Base-by-base conservation (phyloP, 2,329 filamentous ascomycete genomes). In the Fusarium secorum region DNA sequence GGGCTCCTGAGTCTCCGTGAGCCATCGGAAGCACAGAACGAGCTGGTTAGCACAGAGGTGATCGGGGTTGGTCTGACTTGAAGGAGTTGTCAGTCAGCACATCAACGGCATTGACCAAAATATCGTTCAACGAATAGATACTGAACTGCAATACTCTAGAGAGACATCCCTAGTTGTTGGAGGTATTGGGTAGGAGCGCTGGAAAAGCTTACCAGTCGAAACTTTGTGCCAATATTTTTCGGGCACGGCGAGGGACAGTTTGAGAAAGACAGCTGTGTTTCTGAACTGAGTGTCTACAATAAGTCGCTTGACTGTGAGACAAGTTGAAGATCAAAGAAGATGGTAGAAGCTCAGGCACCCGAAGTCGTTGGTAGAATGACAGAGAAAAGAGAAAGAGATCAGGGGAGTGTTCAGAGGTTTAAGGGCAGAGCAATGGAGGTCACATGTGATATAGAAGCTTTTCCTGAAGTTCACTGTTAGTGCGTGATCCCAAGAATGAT, bases 181-280 rank as follows among this genome's bases (percentile, higher is more conserved):
- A 18, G 15, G 10, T 22, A 24, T 36, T 7, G 20, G 28, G 20
- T 11, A 26, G 28, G 38, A 17, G 22, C 14, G 20, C 18, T 11
- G 13, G 9, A 9, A 30, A 51, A 71, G 70, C 66, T 54, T 61
- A 74, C 69, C 22, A 53, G 11, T 33, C 46, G 54, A 38, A 32
- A 38, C 53, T 42, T 17, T 28, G 18, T 57, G 45, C 35, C 46
- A 28, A 41, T 45, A 18, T 48, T 32, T 35, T 52, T 72, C 26
- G 32, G 44, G 44, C 54, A 36, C 38, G 32, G 35, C 30, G 22
- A 24, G n/a, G 26, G 62, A 66, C 60, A 49, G 41, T 15, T 24
- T 51, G 15, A 15, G 51, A 71, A 70, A 20, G 18, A 41, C 35
- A 55, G 42, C 24, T 51, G 49, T 70, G 57, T 46, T 66, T 68